Base-by-base conservation (phyloP, 169 alveolate species). In the Plasmodium ovale region DNA sequence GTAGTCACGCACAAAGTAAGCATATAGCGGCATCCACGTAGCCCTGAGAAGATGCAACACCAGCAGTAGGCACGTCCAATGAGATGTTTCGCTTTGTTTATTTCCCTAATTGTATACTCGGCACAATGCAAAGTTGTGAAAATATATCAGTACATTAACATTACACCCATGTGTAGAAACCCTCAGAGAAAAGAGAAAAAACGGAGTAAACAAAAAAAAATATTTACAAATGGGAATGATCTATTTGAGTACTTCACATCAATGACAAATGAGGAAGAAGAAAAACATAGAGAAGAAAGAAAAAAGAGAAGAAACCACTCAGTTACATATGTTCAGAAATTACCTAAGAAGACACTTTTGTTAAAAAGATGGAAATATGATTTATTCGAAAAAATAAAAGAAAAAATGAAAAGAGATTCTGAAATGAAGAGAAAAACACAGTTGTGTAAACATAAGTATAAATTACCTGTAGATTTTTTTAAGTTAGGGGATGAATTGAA, bases 331-430 rank as follows among this genome's bases (percentile, higher is more conserved):
- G 23, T 64, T n/a, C 89, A 79, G 51, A 79, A 79, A 37, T 51
- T 79, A 29, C 89, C 89, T 21, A 79, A 79, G 65, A 79, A 79
- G 37, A 79, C 62, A 7, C 27, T 64, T 7, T 69, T 79, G 27
- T 21, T 79, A 65, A 79, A 67, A 79, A 49, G 82, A 53, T 79
- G 89, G 89, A 79, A 79, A 65, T 79, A 79, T 42, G 89, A 79
- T 42, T 37, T 79, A 70, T 79, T 64, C 65, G 89, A 79, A 49
- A 79, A 79, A 33, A 79, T 79, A 7, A 79, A 79, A 79, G 84
- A 79, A 23, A 79, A 79, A 64, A 79, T 79, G 74, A 79, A 79
- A 62, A 31, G 42, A 1, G 89, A 79, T 35, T 60, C 62, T 6
- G 84, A 79, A 42, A 12, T 67, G n/a, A 51, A 51, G 23, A 79